A percentile compares a stretch with the other conserved stretches of the same genome.
These are phyloP conservation scores for Pistacia integerrima DNA, from an alignment of 345 rosid species.

Conservation along the genomic window DNA sequence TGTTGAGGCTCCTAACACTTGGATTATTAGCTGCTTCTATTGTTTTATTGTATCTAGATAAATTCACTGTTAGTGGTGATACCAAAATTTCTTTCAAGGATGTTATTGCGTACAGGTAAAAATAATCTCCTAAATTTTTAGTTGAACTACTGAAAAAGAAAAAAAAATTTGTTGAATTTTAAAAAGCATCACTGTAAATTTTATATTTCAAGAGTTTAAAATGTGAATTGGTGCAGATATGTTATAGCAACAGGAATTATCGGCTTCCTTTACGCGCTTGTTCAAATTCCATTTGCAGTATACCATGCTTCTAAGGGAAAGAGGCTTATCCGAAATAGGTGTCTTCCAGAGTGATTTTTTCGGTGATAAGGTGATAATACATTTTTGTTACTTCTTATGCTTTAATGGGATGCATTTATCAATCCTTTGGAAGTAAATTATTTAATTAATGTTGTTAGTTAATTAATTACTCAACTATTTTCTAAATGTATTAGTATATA, in stretches of 20 bases:
- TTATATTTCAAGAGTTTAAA: neutral
- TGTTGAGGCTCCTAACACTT: neutral
- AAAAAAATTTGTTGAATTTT: neutral
- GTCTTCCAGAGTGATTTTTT: conserved; percentile 24
- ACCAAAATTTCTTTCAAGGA: neutral
- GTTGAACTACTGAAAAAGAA: no score
- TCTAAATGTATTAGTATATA: no score
- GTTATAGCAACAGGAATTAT: conserved; percentile 14
- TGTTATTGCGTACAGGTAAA: conserved; percentile 4
- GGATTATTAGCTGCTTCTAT: neutral
- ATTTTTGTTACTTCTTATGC: no score
- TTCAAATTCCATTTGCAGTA: conserved; percentile 22
- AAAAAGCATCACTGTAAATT: neutral
- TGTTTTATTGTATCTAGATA: neutral
- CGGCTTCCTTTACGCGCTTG: conserved; percentile 12
- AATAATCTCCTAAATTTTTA: neutral
- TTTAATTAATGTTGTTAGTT: no score
- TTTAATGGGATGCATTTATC: no score
- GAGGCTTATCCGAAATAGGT: conserved; percentile 11
- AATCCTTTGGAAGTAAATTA: no score
- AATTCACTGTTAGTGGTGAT: neutral
- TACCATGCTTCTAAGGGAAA: conserved; percentile 19
- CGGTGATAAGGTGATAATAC: no score
- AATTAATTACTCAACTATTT: no score
- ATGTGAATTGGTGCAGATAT: conserved; percentile 14